Conservation (phyloP, 305 asterid genomes). For the Nicotiana rustica region DNA sequence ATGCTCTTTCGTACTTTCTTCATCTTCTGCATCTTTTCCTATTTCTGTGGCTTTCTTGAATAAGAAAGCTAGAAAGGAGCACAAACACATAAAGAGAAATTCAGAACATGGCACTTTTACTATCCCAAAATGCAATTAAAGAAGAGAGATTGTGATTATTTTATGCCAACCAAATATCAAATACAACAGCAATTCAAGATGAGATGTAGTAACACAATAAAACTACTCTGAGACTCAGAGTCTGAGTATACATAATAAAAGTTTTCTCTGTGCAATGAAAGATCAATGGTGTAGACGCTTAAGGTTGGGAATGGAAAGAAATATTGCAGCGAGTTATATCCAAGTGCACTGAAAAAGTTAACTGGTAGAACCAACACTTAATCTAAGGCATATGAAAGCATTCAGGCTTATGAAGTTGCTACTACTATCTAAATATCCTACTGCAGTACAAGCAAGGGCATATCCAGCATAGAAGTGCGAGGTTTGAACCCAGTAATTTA, state of each 20-base stretch:
- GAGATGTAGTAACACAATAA: constrained; percentile 10
- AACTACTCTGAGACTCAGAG: neutral
- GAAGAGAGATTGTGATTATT: neutral
- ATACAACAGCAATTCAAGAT: neutral
- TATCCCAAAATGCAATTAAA: neutral
- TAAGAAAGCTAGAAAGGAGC: constrained; percentile 62
- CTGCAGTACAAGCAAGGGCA: neutral
- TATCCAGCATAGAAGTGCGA: too few relatives aligned
- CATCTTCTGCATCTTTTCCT: constrained; percentile 41
- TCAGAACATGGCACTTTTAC: neutral
- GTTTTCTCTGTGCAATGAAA: neutral
- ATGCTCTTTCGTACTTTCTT: constrained; percentile 42
- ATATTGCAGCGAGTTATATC: neutral
- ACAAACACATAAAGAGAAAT: neutral
- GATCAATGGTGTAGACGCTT: too few relatives aligned
- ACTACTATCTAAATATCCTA: constrained; percentile 12
- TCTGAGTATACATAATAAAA: neutral
- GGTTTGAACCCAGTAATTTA: too few relatives aligned
- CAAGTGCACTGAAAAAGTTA: neutral
- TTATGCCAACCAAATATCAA: neutral
- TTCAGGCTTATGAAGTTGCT: constrained; percentile 15
- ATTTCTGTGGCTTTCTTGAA: constrained; percentile 70
- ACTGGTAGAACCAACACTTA: neutral
- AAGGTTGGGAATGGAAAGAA: too few relatives aligned
- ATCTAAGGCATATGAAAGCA: neutral